These are phyloP conservation scores for Rubroboletus satanas DNA, from an alignment of 768 basidiomycete genomes.

Conservation along the genomic window DNA sequence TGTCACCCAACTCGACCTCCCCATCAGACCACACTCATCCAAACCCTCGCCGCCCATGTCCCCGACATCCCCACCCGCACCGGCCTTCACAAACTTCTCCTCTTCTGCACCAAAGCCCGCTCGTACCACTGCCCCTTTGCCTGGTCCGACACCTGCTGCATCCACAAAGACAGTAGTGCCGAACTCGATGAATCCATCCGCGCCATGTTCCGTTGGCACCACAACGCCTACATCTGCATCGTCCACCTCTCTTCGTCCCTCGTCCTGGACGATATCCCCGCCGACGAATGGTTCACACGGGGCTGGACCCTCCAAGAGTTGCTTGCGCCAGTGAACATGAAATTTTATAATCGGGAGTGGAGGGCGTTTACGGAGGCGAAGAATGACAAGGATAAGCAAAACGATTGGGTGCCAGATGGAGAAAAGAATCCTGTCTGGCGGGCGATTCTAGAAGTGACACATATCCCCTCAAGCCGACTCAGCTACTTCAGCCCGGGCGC, in stretches of 20 bases:
- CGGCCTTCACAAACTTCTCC: conserved; percentile 6
- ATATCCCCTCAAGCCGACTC: not conserved
- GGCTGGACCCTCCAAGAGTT: conserved; percentile 18
- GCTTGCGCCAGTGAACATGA: conserved; percentile 16
- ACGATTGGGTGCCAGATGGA: not conserved
- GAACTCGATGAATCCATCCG: conserved; percentile 24
- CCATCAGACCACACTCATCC: not conserved
- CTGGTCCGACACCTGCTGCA: conserved; percentile 25
- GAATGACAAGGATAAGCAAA: conserved; percentile 6
- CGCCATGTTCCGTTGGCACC: conserved; percentile 29
- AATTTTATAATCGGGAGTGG: conserved; percentile 15
- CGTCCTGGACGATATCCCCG: conserved; percentile 6
- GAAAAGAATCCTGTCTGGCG: conserved; percentile 1
- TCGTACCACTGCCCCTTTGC: conserved; percentile 7
- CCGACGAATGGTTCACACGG: conserved; percentile 19
- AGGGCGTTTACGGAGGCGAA: not conserved
- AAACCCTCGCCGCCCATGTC: not conserved
- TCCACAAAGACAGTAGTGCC: conserved; percentile 23
- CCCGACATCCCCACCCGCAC: not conserved
- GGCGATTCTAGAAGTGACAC: not conserved
- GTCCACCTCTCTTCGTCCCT: conserved; percentile 12
- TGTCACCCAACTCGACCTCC: no score
- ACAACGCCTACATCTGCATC: conserved; percentile 15
- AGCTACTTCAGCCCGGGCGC: conserved; percentile 1
- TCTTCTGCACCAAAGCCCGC: conserved; percentile 11